A percentile compares a stretch with the other conserved stretches of the same genome.
These are phyloP conservation scores for Solanum medicagineum DNA, from an alignment of 257 asterid genomes.

Conservation along the genomic window DNA sequence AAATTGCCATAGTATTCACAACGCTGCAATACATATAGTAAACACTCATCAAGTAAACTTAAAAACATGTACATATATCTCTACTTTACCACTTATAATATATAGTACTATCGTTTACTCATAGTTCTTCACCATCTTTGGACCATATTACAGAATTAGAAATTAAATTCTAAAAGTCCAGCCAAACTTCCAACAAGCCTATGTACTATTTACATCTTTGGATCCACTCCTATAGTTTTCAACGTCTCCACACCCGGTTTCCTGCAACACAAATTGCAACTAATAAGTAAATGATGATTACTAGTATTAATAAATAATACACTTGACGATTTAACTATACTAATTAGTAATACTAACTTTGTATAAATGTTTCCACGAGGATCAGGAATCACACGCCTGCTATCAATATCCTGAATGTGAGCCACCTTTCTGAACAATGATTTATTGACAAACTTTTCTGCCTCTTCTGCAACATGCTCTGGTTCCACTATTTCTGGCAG, in stretches of 20 bases:
- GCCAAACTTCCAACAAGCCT: neutral
- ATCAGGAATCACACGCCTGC: constrained; percentile 6
- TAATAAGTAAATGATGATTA: neutral
- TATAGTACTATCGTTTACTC: neutral
- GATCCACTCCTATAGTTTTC: constrained; percentile 46
- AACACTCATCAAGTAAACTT: neutral
- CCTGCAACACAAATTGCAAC: constrained; percentile 11
- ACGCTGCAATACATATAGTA: no score
- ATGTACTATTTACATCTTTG: neutral
- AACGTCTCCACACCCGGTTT: constrained; percentile 22
- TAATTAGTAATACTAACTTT: constrained; percentile 14
- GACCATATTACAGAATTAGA: neutral
- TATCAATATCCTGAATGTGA: constrained; percentile 25
- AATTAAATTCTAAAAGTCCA: neutral
- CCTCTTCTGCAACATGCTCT: constrained; percentile 35
- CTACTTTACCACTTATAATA: neutral
- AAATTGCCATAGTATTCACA: neutral
- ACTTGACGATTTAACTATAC: neutral
- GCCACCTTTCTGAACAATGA: constrained; percentile 56
- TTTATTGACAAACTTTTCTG: constrained; percentile 36
- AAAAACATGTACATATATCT: neutral
- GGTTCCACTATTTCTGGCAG: constrained; percentile 62
- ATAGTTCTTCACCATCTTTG: neutral
- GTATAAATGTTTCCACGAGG: constrained; percentile 20
- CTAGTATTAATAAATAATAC: no score